Percentiles rank a stretch among this genome's conserved stretches.
phyloP scores from a whole-genome alignment of 805 yeast species.

The Metschnikowia santaceciliae region DNA sequence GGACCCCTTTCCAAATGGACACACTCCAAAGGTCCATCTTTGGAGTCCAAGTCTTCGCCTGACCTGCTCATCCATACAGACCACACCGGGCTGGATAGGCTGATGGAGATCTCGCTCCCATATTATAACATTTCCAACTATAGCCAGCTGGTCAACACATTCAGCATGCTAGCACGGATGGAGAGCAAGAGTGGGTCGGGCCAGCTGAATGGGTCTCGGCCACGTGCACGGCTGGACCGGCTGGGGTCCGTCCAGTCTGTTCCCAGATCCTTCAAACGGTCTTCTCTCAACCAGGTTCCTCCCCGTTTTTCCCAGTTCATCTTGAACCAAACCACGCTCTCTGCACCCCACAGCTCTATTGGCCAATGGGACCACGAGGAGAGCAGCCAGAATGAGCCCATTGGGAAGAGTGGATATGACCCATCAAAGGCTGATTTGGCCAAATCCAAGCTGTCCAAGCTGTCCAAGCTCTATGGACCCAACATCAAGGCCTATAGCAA shows the following conservation, averaged over 20 bases:
- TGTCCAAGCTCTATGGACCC: not conserved
- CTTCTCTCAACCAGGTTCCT: slow-evolving; percentile 33
- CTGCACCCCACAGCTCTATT: not conserved
- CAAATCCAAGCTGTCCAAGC: no score
- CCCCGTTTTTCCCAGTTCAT: slow-evolving; percentile 39
- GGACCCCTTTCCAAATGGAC: not conserved
- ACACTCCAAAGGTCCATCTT: not conserved
- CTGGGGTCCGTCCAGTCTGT: not conserved
- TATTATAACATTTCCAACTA: slow-evolving; percentile 14
- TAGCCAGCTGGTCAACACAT: slow-evolving; percentile 14
- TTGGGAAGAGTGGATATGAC: not conserved
- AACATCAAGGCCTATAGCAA: not conserved
- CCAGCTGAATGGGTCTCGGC: not conserved
- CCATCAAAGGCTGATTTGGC: not conserved
- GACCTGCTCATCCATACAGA: slow-evolving; percentile 8
- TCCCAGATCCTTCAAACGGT: not conserved
- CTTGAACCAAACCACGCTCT: slow-evolving; percentile 26
- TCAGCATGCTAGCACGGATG: slow-evolving; percentile 17
- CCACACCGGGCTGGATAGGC: slow-evolving; percentile 12
- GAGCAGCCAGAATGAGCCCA: not conserved
- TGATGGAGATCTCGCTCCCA: slow-evolving; percentile 7
- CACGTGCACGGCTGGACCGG: not conserved
- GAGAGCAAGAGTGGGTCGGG: slow-evolving; percentile 22
- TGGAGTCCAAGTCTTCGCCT: not conserved
- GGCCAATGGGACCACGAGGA: not conserved